These are phyloP conservation scores for Colletotrichum limetticola DNA, from an alignment of 2,329 filamentous ascomycete species.

Conservation along the genomic window DNA sequence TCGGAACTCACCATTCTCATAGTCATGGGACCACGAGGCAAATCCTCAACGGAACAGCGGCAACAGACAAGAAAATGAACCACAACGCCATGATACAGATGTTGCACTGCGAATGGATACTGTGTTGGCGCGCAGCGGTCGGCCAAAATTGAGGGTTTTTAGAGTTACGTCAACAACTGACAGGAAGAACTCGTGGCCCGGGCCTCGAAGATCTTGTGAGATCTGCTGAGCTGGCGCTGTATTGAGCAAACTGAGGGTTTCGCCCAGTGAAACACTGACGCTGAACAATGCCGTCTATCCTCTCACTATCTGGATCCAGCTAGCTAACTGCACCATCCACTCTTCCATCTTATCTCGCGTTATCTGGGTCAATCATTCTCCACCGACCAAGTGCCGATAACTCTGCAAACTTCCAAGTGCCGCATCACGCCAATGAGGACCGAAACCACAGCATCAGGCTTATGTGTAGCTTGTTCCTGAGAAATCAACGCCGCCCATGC, in stretches of 20 bases:
- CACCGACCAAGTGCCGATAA: constrained; percentile 8
- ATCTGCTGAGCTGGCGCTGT: neutral
- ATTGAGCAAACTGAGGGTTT: neutral
- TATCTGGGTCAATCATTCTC: neutral
- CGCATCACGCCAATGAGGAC: too few relatives aligned
- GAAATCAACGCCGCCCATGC: too few relatives aligned
- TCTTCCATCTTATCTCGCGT: neutral
- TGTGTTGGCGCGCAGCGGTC: neutral
- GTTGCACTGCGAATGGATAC: constrained; percentile 2
- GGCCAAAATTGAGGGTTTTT: neutral
- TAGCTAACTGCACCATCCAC: neutral
- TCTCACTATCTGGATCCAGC: too few relatives aligned
- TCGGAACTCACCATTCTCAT: neutral
- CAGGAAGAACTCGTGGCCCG: constrained; percentile 15
- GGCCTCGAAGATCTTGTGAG: constrained; percentile 1
- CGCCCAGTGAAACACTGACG: constrained; percentile 1
- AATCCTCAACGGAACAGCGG: neutral
- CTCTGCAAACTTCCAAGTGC: neutral
- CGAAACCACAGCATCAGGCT: too few relatives aligned
- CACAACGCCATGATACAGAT: neutral
- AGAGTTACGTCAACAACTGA: constrained; percentile 14
- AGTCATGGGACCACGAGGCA: neutral
- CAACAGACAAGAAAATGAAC: neutral
- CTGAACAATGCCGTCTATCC: neutral
- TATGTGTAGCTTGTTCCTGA: too few relatives aligned